Percentiles rank a stretch among this genome's conserved stretches.
Evolutionary conservation across 306 rosid species (phyloP).

Genomic region (Malus fusca): DNA sequence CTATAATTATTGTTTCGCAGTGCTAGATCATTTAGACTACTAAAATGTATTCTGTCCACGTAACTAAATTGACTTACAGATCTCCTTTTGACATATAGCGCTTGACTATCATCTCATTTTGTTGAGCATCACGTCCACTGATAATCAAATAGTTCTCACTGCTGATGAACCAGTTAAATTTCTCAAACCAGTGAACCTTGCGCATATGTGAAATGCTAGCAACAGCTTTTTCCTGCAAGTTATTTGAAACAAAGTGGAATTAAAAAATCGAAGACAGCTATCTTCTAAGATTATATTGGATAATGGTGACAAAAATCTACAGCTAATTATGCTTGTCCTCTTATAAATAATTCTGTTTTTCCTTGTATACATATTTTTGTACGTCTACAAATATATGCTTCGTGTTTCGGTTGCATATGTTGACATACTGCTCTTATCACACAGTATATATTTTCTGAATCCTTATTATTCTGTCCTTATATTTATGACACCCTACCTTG

Average conservation of each 20-base stretch:
- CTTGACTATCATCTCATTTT: conserved; percentile 98
- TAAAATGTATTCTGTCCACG: background rate
- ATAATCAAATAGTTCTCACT: conserved; percentile 97
- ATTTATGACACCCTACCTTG: background rate
- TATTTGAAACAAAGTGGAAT: conserved; percentile 5
- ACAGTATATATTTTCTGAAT: background rate
- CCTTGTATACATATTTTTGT: background rate
- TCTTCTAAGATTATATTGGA: background rate
- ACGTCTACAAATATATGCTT: background rate
- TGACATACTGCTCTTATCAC: background rate
- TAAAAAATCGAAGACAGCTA: background rate
- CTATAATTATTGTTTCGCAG: background rate
- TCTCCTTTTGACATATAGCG: conserved; percentile 98
- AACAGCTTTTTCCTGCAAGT: conserved; percentile 81
- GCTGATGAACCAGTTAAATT: conserved; percentile 95
- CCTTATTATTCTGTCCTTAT: background rate
- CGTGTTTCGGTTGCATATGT: background rate
- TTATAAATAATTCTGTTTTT: background rate
- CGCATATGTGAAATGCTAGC: conserved; percentile 94
- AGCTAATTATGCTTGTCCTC: background rate
- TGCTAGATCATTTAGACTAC: background rate
- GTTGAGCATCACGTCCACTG: conserved; percentile 99
- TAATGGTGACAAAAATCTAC: background rate
- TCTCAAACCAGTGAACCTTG: conserved; percentile 99
- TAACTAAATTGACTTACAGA: conserved; percentile 61